Base-by-base conservation (phyloP, 2,329 filamentous ascomycete species). In the Teratosphaeria viscida region DNA sequence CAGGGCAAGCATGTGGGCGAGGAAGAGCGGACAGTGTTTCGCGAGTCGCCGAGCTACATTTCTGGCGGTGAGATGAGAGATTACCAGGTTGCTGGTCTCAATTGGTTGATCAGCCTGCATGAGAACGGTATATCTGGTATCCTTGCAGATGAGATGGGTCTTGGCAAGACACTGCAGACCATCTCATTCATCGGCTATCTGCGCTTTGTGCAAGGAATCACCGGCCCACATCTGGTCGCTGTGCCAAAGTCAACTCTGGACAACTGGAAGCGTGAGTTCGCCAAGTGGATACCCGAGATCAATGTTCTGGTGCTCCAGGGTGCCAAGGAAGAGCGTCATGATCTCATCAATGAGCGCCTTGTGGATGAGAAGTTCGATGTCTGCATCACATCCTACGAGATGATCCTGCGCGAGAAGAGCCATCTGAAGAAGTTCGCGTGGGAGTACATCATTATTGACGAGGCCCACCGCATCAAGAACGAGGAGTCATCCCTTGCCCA, bases 371-470 rank as follows among this genome's bases (percentile, higher is more conserved):
- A 95, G 65, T 99, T 99, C 67, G 94, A 99, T 69, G 92, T 97
- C 19, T 96, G 92, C 77, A 89, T 99, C 72, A 99, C 94, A 14
- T 96, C 92, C 73, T 99, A 99, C 77, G 94, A 99, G 74, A 97
- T 99, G 92, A 91, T 99, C 61, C 81, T 99, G 12, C 85, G 94
- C 60, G 94, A 99, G 72, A 97, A 99, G 78, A 81, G 89, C 1
- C 90, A 96, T 67, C 76, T 99, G 66, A 96, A 94, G 78, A 97
- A 97, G 74, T 95, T 99, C 73, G 92, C 94, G 0, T 99, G 94
- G 94, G 92, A 99, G 74, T 99, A 99, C 75, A 99, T 99, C 74
- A 96, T 99, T 67, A 96, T 99, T 64, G 94, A 99, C 69, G 94
- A 99, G 71, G 87, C 94, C 2, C 94, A 99, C 75, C 90, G 94